Percentiles rank a stretch among this genome's conserved stretches.
Evolutionary conservation across 139 green algal species (phyloP).

Genomic region (Chlorella sp.): DNA sequence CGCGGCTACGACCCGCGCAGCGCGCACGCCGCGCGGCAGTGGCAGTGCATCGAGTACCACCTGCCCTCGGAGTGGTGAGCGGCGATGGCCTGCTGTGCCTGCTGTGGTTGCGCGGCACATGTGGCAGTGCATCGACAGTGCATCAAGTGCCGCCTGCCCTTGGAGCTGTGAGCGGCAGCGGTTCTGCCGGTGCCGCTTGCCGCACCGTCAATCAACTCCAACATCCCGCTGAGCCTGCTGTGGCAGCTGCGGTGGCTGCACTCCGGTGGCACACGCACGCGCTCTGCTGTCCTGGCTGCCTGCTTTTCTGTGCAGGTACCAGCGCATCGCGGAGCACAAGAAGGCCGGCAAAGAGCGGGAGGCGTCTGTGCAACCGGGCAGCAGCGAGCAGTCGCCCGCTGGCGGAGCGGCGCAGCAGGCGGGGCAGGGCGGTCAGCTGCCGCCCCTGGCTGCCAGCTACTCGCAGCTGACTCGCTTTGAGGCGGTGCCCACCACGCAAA

Average conservation of each 20-base stretch:
- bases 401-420: background rate
- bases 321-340: slow-evolving; percentile 16
- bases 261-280: too few relatives aligned
- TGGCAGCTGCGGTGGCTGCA: too few relatives aligned
- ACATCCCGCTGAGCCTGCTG: background rate
- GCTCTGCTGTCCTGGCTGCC: background rate
- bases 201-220: too few relatives aligned
- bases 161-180: background rate
- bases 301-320: slow-evolving; percentile 9
- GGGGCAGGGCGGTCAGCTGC: background rate
- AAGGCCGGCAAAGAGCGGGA: background rate
- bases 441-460: background rate
- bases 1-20: slow-evolving; percentile 42
- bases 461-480: slow-evolving; percentile 29
- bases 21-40: background rate
- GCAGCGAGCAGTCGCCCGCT: background rate
- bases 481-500: slow-evolving; percentile 2
- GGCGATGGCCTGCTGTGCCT: background rate
- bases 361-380: background rate
- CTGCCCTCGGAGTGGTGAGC: slow-evolving; percentile 32
- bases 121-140: slow-evolving; percentile 17
- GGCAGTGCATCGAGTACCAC: slow-evolving; percentile 38
- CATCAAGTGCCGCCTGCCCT: slow-evolving; percentile 25
- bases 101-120: background rate
- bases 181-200: too few relatives aligned